Evolutionary conservation across 768 basidiomycete species (phyloP).

Genomic region (Mycena albidolilacea): DNA sequence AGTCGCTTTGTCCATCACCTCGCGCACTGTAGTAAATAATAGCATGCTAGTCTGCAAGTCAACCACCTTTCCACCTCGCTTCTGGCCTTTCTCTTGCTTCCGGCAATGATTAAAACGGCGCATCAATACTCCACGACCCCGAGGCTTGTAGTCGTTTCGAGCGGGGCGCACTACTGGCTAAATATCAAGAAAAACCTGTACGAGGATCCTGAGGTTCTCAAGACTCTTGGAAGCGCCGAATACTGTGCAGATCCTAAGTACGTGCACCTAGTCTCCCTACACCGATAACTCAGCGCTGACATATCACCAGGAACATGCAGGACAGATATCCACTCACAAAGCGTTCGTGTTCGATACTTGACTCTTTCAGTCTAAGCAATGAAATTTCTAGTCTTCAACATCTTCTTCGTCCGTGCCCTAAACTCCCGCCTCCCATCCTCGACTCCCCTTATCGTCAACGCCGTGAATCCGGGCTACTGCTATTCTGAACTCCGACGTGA

Average conservation of each 20-base stretch:
- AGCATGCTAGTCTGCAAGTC: slow-evolving; percentile 39
- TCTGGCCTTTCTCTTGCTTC: slow-evolving; percentile 47
- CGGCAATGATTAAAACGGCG: slow-evolving; percentile 43
- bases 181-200: slow-evolving; percentile 6
- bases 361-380: not conserved
- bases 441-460: slow-evolving; percentile 35
- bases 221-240: slow-evolving; percentile 35
- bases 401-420: slow-evolving; percentile 37
- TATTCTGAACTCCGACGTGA: slow-evolving; percentile 34
- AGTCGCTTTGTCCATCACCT: slow-evolving; percentile 38
- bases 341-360: not conserved
- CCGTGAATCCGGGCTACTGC: slow-evolving; percentile 41
- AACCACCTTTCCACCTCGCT: slow-evolving; percentile 50
- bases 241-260: slow-evolving; percentile 34
- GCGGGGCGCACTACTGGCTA: slow-evolving; percentile 42
- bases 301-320: not conserved
- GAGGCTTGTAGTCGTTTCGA: slow-evolving; percentile 44
- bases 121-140: slow-evolving; percentile 17
- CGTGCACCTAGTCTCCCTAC: not conserved
- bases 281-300: not conserved
- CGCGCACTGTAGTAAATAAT: too few relatives aligned
- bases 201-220: slow-evolving; percentile 35
- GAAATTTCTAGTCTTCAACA: slow-evolving; percentile 37
- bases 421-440: slow-evolving; percentile 25
- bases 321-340: slow-evolving; percentile 3